Evolutionary conservation across 148 eudicot genomes (phyloP), one percentile per base, ranked within the genome.

Genomic region (Camellia lanceoleosa): DNA sequence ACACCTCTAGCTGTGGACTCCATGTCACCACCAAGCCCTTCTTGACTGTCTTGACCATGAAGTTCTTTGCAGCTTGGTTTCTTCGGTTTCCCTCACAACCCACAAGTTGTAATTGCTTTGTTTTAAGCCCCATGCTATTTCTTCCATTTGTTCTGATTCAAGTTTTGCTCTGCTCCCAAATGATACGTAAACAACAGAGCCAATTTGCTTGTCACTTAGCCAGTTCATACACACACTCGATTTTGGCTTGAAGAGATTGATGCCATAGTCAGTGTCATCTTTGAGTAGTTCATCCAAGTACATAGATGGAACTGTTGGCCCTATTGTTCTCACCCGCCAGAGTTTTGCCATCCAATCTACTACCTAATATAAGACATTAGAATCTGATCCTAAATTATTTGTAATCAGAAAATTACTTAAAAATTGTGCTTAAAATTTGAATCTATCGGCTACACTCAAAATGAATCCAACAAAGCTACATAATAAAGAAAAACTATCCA

Each of bases 261-360:
- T 74, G n/a, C 76, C 86, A 68, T 92, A 92, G 70, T 83, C 89
- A 71, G 3, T 79, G 84, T 90, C 95, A 54, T 90, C 81, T 73
- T 83, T 79, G 5, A 90, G 68, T 43, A 88, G 70, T 20, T 86
- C 85, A 85, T 89, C 92, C 4, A 89, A 55, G 79, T 92, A 90
- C 38, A 80, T 54, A n/a, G 95, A 92, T 66, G 93, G 93, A 3
- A 89, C 38, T 56, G 91, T 86, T 77, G 95, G 93, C 54, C 95
- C 95, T 43, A 92, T 80, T 20, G 91, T 71, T 20, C 74, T 79
- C 59, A 89, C 71, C 68, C 80, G 80, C 83, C 90, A 82, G 3
- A 78, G 69, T 67, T 81, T 81, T 12, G 81, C 0, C 93, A 90
- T 88, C 80, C 85, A 79, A 58, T 86, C 91, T 47, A 84, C 82